Percentiles rank a stretch among this genome's conserved stretches.
These are phyloP conservation scores for Acacia pycnantha DNA, from an alignment of 331 rosid species.

Conservation along the genomic window DNA sequence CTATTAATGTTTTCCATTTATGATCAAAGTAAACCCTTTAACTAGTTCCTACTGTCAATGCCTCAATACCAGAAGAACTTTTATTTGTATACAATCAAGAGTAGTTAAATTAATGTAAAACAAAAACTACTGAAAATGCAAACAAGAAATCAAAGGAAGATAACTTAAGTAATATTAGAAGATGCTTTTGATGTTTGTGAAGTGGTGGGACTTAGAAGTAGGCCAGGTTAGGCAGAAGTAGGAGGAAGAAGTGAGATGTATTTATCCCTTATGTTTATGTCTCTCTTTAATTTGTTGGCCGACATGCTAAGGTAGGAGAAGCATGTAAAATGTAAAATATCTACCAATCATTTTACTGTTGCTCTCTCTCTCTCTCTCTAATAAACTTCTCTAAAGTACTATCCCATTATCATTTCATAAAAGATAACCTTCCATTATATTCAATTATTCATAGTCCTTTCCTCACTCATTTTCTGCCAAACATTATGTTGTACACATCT, in stretches of 20 bases:
- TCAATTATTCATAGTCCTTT: neutral
- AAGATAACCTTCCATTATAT: neutral
- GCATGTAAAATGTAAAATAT: neutral
- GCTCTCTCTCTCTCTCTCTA: neutral
- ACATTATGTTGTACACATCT: neutral
- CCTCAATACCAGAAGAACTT: too few relatives aligned
- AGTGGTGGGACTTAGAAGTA: constrained; percentile 37
- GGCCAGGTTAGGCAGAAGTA: constrained; percentile 24
- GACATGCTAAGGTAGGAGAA: constrained; percentile 23
- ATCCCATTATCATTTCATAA: constrained; percentile 14
- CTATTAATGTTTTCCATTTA: too few relatives aligned
- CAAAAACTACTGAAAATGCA: constrained; percentile 25
- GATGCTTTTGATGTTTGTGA: constrained; percentile 25
- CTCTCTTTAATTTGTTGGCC: constrained; percentile 17
- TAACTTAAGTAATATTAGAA: constrained; percentile 26
- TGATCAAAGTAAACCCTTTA: too few relatives aligned
- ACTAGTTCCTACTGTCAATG: too few relatives aligned
- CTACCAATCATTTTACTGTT: constrained; percentile 27
- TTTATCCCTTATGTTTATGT: neutral
- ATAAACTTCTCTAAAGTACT: constrained; percentile 15
- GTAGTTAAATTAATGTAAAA: neutral
- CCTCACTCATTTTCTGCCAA: neutral
- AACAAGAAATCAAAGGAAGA: constrained; percentile 13
- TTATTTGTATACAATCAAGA: neutral
- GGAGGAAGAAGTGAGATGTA: neutral